Evolutionary conservation across 306 rosid genomes (phyloP).

Genomic region (Oxytropis ochrocephala): DNA sequence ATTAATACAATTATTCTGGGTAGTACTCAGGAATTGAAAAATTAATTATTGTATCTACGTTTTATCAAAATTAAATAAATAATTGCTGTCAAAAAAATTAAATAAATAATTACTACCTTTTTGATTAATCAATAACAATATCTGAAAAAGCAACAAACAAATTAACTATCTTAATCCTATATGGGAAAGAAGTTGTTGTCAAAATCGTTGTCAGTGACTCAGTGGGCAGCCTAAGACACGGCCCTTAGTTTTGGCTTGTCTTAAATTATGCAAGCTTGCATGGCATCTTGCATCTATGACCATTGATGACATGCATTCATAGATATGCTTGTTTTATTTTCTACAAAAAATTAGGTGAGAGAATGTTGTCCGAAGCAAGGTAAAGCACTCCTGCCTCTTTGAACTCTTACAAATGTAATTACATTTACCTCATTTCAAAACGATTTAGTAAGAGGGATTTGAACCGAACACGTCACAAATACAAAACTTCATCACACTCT

Average conservation of each 20-base stretch:
- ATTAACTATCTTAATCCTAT: slow-evolving; percentile 1
- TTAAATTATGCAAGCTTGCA: slow-evolving; percentile 15
- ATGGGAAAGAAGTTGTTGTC: slow-evolving; percentile 16
- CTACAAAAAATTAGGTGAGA: no score
- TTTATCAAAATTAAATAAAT: background rate
- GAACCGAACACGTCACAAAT: no score
- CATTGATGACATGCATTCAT: background rate
- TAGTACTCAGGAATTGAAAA: background rate
- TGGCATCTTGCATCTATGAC: background rate
- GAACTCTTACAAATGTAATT: no score
- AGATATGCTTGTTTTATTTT: no score
- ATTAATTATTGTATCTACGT: background rate
- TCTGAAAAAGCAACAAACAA: background rate
- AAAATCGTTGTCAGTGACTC: slow-evolving; percentile 31
- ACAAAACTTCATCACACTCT: no score
- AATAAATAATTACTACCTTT: no score
- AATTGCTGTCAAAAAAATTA: no score
- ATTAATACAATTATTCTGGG: background rate
- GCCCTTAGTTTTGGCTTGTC: slow-evolving; percentile 43
- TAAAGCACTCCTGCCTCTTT: no score
- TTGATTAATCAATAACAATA: background rate
- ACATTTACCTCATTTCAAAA: no score
- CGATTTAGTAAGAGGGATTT: no score
- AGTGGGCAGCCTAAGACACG: slow-evolving; percentile 38
- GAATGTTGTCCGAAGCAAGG: no score